A percentile compares a stretch with the other conserved stretches of the same genome.
Evolutionary conservation across 345 rosid genomes (phyloP).

Genomic region (Eucalyptus curtisii): DNA sequence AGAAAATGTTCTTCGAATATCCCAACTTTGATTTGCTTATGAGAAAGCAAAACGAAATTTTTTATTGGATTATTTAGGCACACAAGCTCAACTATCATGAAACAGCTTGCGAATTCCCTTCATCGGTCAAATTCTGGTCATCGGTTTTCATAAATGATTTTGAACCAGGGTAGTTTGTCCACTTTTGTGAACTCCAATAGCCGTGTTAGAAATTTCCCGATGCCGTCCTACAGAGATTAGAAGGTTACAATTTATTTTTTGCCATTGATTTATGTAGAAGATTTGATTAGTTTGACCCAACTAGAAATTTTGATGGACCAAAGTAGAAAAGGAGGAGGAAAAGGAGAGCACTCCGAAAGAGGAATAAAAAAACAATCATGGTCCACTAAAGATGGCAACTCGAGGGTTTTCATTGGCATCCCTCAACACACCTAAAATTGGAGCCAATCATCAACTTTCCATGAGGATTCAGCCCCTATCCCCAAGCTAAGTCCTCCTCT

Average conservation of each 20-base stretch:
- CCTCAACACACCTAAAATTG: neutral
- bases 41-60: neutral
- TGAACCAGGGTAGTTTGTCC: neutral
- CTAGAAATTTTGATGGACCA: neutral
- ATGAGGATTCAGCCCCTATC: neutral
- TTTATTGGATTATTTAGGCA: neutral
- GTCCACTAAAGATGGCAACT: neutral
- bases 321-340: neutral
- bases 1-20: neutral
- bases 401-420: neutral
- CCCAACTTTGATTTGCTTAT: neutral
- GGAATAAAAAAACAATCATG: neutral
- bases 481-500: neutral
- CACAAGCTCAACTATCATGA: neutral
- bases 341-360: neutral
- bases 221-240: neutral
- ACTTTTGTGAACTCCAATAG: neutral
- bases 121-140: neutral
- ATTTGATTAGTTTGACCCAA: neutral
- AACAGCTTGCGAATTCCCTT: neutral
- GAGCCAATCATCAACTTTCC: neutral
- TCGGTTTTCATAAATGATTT: neutral
- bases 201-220: neutral
- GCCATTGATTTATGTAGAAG: neutral
- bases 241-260: neutral